Percentiles rank a stretch among this genome's conserved stretches.
phyloP scores from a whole-genome alignment of 1,284 basidiomycete species.

The Cutaneotrichosporon cutaneum region DNA sequence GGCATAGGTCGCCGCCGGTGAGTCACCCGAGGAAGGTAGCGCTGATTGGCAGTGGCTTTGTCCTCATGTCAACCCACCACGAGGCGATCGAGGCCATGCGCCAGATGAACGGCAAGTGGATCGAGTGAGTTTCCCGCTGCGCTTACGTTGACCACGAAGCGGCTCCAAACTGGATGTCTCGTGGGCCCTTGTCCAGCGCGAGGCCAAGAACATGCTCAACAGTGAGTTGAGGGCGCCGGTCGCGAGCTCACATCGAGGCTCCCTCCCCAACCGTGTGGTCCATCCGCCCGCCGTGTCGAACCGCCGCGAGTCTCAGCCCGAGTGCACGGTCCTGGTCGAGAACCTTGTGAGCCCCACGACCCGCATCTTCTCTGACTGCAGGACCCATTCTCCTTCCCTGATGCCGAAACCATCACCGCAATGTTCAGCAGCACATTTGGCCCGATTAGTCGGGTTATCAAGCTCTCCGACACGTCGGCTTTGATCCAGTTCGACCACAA shows the following conservation, averaged over 20 bases:
- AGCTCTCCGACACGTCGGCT: slow-evolving; percentile 30
- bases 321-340: slow-evolving; percentile 41
- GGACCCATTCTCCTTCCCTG: slow-evolving; percentile 40
- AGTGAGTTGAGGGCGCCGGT: too few species aligned
- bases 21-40: not conserved
- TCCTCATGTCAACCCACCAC: slow-evolving; percentile 44
- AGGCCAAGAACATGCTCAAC: slow-evolving; percentile 33
- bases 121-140: slow-evolving; percentile 33
- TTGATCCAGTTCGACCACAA: slow-evolving; percentile 42
- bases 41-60: slow-evolving; percentile 36
- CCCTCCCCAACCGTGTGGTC: slow-evolving; percentile 44
- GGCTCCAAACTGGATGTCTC: slow-evolving; percentile 47
- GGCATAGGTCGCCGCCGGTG: slow-evolving; percentile 41
- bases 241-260: slow-evolving; percentile 16
- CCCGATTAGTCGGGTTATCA: slow-evolving; percentile 32
- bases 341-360: slow-evolving; percentile 34
- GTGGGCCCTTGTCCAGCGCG: slow-evolving; percentile 50
- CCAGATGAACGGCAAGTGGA: slow-evolving; percentile 38
- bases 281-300: slow-evolving; percentile 39
- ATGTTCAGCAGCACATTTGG: slow-evolving; percentile 40
- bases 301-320: slow-evolving; percentile 27
- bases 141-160: slow-evolving; percentile 25
- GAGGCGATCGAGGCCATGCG: slow-evolving; percentile 41
- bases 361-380: slow-evolving; percentile 21
- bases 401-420: slow-evolving; percentile 32